Evolutionary conservation across 768 basidiomycete species (phyloP), one percentile per base, ranked within the genome.

Genomic region (Podaxis sp.): DNA sequence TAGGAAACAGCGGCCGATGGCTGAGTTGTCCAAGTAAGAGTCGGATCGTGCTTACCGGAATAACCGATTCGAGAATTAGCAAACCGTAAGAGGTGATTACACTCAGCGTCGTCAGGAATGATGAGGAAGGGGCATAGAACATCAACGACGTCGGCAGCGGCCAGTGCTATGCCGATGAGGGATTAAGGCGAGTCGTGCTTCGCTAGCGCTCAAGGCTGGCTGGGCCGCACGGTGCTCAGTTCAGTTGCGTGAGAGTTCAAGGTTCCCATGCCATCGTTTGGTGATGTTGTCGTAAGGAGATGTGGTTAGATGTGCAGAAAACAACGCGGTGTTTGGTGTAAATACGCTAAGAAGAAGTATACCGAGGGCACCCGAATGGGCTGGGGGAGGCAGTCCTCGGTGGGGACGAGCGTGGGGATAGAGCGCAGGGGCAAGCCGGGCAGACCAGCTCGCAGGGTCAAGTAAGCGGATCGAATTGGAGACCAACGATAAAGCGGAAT

Each of bases 401-500:
- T 58, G 57, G 22, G 38, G n/a, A 40, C 38, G 36, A 24, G 48
- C 57, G 51, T 60, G 59, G 59, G 59, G 59, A 60, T 52, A 60
- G 38, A 60, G 26, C 33, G 51, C 51, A 36, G 40, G 38, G 57
- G 19, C 44, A 46, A 19, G n/a, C 44, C 57, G 57, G 46, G 30
- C 59, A 44, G 59, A 53, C 53, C 54, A 42, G 61, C 33, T 56
- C 61, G 46, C 44, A 46, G 44, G 52, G 44, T 33, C 33, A 57
- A 56, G 38, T 57, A 63, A 64, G 57, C 49, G 51, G 63, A 54
- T 51, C 57, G 63, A 60, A 54, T 17, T 54, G 52, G 57, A 63
- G 48, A 9, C 26, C 44, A 46, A 59, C 53, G 51, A 60, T 59
- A 42, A 48, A 48, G 44, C 46, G 57, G 44, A 26, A 42, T 40